Base-by-base conservation (phyloP, 768 basidiomycete genomes). In the Astraeus odoratus region DNA sequence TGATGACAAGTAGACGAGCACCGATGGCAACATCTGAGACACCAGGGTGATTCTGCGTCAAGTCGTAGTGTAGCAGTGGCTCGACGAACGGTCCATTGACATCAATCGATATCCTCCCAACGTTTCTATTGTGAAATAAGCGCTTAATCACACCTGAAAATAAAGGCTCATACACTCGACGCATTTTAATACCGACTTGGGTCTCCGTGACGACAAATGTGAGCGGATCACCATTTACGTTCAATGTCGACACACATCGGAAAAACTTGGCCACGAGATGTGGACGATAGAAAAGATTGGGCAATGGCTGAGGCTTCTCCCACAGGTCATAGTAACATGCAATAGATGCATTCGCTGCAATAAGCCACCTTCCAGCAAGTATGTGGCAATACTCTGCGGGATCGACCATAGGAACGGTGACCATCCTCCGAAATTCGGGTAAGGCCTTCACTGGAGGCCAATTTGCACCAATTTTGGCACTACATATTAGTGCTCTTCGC, bases 121-220 rank as follows among this genome's bases (percentile, higher is more conserved):
- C 23, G 12, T 44, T 35, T 4, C 36, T 47, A 20, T 25, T 7
- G 15, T 41, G 12, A 22, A 29, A 19, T 18, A 31, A 24, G 26
- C 23, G 30, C 13, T 13, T 26, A 42, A 43, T 23, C 22, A 22
- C 4, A n/a, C 4, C 20, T 34, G 12, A 4, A 10, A 20, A 12
- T 16, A 12, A 29, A 41, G n/a, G 15, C 5, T 40, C 48, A n/a
- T n/a, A 49, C 48, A 49, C 27, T 30, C 23, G 39, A 19, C 48
- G 37, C 30, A 16, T 12, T 13, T 1, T 8, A 4, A 6, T 36
- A 2, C 48, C 49, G 13, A 47, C 27, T 37, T 43, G 42, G 5
- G 42, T 46, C n/a, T 51, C 49, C 12, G 41, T 46, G 23, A 51
- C 25, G 13, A 46, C 41, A 25, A 47, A 51, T 12, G 34, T 39